Evolutionary conservation across 805 yeast species (phyloP), one percentile per base, ranked within the genome.

Genomic region (Candida tibetensis): DNA sequence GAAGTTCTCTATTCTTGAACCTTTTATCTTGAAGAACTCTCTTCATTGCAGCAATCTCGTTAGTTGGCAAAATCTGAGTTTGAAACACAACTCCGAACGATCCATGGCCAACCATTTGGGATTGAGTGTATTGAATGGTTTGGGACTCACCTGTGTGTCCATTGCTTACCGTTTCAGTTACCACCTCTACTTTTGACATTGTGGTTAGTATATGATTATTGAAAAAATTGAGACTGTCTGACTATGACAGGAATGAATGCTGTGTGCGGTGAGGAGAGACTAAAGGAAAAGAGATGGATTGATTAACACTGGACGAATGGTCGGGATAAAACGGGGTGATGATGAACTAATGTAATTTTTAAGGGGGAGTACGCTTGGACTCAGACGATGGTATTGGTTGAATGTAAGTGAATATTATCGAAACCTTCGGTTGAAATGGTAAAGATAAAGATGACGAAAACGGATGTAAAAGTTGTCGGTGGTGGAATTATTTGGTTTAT

Each of bases 71-170:
- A 28, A 93, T 70, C 42, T 77, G 80, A 5, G 96, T 88, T 49
- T 87, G 93, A 58, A 88, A 89, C n/a, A 93, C 99, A 23, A 89
- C 90, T 2, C 99, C 99, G 67, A 93, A 93, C n/a, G 98, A 90
- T 8, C 99, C 99, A 62, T 87, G 95, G n/a, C 99, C 99, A 29
- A 91, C 93, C 74, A 90, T 89, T 49, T 86, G 84, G 28, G 86
- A 77, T 52, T 83, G 88, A 13, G 90, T 83, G 65, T 86, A 88
- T 34, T 81, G 78, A 39, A 91, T 76, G 36, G 77, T 74, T 35
- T 71, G 69, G 21, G 69, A 53, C 45, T 79, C 79, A 39, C 85
- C 88, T 6, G 82, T 77, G 53, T 74, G 81, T 29, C 91, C 90
- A 51, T 83, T 83, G 49, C 75, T 77, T 41, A 81, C 93, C 38